Base-by-base conservation (phyloP, 371 early-diverging fungal genomes). In the Mucor irregularis region DNA sequence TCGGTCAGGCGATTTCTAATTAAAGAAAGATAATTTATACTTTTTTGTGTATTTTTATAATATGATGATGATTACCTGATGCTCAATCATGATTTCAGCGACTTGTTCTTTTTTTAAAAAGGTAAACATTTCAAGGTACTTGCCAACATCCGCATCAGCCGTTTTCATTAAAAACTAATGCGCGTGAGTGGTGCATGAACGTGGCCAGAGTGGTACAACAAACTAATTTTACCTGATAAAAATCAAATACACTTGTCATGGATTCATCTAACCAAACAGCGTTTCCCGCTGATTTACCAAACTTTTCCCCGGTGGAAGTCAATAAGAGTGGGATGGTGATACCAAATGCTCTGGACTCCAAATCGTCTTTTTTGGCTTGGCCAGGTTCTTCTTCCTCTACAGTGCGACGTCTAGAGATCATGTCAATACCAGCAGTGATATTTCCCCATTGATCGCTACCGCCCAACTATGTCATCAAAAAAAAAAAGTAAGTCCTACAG, bases 371-470 rank as follows among this genome's bases (percentile, higher is more conserved):
- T 53, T 59, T 46, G 16, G 25, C 7, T 7, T 10, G 9, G 5
- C 24, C 42, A 25, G 21, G 10, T 51, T 62, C 37, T 52, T 63
- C 50, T 55, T 52, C 44, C 17, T 58, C 62, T 1, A 31, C 19
- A 29, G 38, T 43, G 51, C 60, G 55, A 54, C 83, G 79, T 53
- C 84, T 87, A 49, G 83, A 80, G 38, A 97, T 95, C 64, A 96
- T 65, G 37, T 97, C 97, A 30, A 94, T 90, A 24, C 98, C 98
- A 0, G 97, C 91, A 0, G 88, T 85, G 53, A 97, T 97, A 64
- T 97, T 97, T 2, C 98, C 98, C 97, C 97, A 96, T 64, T 97
- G 98, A 64, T 97, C 98, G 56, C 87, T 91, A n/a, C 98, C 98
- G 22, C 98, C 98, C 17, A 96, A 48, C 88, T 94, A 76, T 28